phyloP scores from a whole-genome alignment of 164 flowering plant genomes.

The Cinnamomum chago region DNA sequence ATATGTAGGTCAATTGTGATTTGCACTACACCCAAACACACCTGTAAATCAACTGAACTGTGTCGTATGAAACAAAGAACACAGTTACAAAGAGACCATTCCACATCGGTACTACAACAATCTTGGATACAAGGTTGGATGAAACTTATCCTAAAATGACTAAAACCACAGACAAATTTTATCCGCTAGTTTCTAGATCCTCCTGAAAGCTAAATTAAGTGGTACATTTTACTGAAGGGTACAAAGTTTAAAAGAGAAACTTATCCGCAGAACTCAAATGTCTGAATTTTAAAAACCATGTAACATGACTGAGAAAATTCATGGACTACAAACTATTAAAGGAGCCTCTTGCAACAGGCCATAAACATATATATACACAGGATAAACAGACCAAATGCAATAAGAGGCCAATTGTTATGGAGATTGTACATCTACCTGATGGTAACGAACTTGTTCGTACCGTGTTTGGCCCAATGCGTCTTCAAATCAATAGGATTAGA shows the following conservation, averaged over 20 bases:
- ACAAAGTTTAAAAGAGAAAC: conserved; percentile 26
- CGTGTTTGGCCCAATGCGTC: conserved; percentile 90
- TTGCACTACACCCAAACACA: background rate
- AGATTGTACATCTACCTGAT: conserved; percentile 59
- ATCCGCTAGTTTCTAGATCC: conserved; percentile 19
- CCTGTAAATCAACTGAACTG: background rate
- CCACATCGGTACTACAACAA: background rate
- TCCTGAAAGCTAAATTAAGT: conserved; percentile 14
- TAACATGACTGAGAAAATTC: conserved; percentile 29
- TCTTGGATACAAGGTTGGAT: background rate
- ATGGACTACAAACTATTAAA: conserved; percentile 23
- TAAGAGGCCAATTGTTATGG: conserved; percentile 19
- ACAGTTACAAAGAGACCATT: background rate
- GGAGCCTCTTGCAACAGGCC: conserved; percentile 35
- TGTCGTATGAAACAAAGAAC: background rate
- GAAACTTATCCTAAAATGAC: background rate
- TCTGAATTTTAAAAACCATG: conserved; percentile 33
- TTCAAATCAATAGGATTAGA: conserved; percentile 75
- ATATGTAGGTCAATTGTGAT: background rate
- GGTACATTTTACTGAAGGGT: conserved; percentile 15
- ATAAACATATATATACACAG: conserved; percentile 44
- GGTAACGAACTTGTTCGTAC: conserved; percentile 90
- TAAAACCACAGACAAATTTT: conserved; percentile 13
- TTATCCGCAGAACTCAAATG: conserved; percentile 14
- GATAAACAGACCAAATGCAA: conserved; percentile 38